A percentile compares a stretch with the other conserved stretches of the same genome.
Evolutionary conservation across 805 yeast genomes (phyloP).

Genomic region (Ogataea pilisensis): DNA sequence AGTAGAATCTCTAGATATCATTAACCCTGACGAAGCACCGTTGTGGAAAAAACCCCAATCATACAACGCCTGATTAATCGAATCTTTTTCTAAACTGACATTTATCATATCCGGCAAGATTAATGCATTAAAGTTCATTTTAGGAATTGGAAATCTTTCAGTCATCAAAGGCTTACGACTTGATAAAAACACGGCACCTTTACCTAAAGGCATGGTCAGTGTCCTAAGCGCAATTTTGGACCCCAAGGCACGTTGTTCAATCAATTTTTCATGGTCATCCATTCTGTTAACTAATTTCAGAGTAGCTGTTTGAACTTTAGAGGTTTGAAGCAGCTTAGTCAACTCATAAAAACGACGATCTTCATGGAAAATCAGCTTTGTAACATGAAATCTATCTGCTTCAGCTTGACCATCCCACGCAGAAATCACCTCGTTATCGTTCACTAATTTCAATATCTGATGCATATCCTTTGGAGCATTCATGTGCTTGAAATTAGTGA

Average conservation of each 20-base stretch:
- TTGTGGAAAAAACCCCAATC: constrained; percentile 91
- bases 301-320: constrained; percentile 54
- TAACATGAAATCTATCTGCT: constrained; percentile 62
- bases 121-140: constrained; percentile 61
- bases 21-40: constrained; percentile 85
- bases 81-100: constrained; percentile 53
- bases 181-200: constrained; percentile 67
- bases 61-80: constrained; percentile 43
- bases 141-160: constrained; percentile 77
- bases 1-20: constrained; percentile 57
- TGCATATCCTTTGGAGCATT: constrained; percentile 36
- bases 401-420: constrained; percentile 74
- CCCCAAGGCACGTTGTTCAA: constrained; percentile 54
- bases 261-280: constrained; percentile 52
- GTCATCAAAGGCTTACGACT: constrained; percentile 76
- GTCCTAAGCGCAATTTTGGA: constrained; percentile 65
- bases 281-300: constrained; percentile 36
- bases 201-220: constrained; percentile 69
- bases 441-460: constrained; percentile 36
- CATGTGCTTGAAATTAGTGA: constrained; percentile 3
- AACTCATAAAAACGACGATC: constrained; percentile 81
- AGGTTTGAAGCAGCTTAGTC: constrained; percentile 65
- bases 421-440: constrained; percentile 42
- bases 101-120: constrained; percentile 63
- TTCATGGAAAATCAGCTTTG: constrained; percentile 65